A percentile compares a stretch with the other conserved stretches of the same genome.
These are phyloP conservation scores for Emiliania huxleyi DNA, from an alignment of 78 protist genomes.

Conservation along the genomic window DNA sequence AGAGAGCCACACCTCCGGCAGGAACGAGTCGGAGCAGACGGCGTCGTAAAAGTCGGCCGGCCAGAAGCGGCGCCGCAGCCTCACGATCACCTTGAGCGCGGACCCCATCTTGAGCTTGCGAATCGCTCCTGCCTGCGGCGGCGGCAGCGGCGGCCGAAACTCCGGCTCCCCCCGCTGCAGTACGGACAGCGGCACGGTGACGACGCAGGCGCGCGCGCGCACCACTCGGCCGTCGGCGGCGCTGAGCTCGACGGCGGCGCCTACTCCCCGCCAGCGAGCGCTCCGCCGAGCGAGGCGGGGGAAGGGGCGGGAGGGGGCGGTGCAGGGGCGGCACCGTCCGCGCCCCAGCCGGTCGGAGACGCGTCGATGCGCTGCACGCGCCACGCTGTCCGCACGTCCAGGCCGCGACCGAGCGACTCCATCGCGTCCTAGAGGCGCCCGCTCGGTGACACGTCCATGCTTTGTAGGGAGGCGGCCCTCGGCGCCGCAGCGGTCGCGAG, in stretches of 20 bases:
- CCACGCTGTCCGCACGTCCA: not conserved
- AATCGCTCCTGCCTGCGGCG: not conserved
- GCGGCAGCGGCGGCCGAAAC: not conserved
- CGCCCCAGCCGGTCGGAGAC: too few relatives aligned
- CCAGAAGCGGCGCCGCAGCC: not conserved
- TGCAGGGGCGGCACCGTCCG: too few relatives aligned
- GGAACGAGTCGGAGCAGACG: not conserved
- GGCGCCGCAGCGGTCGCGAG: too few relatives aligned
- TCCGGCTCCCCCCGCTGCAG: not conserved
- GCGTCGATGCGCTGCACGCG: not conserved
- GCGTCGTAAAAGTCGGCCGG: not conserved
- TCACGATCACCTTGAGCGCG: constrained; percentile 7
- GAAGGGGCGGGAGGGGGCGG: too few relatives aligned
- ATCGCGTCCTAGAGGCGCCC: not conserved
- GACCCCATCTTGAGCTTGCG: not conserved
- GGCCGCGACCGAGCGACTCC: not conserved
- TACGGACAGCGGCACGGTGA: not conserved
- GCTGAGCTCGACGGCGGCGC: not conserved
- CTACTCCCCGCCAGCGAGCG: not conserved
- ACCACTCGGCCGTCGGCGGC: not conserved
- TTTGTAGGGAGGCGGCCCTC: too few relatives aligned
- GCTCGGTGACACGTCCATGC: not conserved
- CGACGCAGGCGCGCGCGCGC: not conserved
- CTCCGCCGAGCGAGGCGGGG: too few relatives aligned
- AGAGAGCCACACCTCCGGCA: constrained; percentile 10